Conservation (phyloP, 495 filamentous ascomycete genomes). For the Podospora conica region DNA sequence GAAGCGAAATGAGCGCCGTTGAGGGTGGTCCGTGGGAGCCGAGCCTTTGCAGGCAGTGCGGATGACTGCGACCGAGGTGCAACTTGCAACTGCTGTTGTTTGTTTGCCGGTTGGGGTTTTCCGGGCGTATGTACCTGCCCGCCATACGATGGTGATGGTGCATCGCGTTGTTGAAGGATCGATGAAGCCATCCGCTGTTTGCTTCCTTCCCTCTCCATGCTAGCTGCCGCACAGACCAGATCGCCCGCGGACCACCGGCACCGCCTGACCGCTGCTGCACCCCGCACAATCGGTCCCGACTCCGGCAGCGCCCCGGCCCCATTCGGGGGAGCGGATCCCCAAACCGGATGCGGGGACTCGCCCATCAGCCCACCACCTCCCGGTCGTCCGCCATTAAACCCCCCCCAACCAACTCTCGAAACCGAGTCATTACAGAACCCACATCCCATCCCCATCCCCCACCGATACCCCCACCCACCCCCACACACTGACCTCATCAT, state of each 20-base stretch:
- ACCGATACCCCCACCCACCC: neutral
- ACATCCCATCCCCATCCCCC: neutral
- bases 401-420: neutral
- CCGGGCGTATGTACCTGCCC: too few species aligned
- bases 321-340: neutral
- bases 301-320: constrained; percentile 15
- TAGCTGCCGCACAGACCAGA: neutral
- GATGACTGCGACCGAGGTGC: too few species aligned
- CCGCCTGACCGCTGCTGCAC: neutral
- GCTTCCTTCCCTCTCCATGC: too few species aligned
- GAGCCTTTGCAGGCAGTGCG: too few species aligned
- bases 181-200: too few species aligned
- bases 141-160: too few species aligned
- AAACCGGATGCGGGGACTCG: too few species aligned
- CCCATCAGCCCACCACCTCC: neutral
- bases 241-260: neutral
- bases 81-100: too few species aligned
- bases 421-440: neutral
- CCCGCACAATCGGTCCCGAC: neutral
- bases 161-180: too few species aligned
- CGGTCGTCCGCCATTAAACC: neutral
- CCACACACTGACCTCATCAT: neutral
- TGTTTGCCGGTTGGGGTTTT: neutral
- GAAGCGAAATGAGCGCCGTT: neutral
- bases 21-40: neutral